Base-by-base conservation (phyloP, 2,329 filamentous ascomycete genomes). In the Pyrenochaeta sp. region DNA sequence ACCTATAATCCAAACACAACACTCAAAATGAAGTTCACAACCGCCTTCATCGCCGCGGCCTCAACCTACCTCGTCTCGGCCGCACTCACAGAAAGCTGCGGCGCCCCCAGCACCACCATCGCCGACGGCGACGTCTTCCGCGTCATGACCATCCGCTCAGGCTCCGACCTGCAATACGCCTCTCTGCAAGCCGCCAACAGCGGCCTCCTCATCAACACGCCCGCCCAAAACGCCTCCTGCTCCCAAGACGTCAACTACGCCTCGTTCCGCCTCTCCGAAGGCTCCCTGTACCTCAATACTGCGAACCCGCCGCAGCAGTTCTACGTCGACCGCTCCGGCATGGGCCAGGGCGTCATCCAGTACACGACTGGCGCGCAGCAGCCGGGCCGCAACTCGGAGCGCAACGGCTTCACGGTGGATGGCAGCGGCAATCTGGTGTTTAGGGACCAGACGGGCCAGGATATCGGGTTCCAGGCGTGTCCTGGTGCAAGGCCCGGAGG, bases 301-400 rank as follows among this genome's bases (percentile, higher is more conserved):
- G 52, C 59, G 18, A 67, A 69, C 15, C 71, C 67, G 4, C 67
- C 69, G 3, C 82, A 85, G 71, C 67, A 77, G 55, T 45, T 81
- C 36, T 84, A 60, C 51, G 77, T 77, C 27, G 81, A 85, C 64
- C 77, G 78, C 30, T 82, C 79, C 31, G 81, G 80, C 58, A 83
- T 83, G 80, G 81, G 79, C 77, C 76, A 59, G 47, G 83, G 83
- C 36, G 67, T 72, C 15, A 58, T 84, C 28, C 74, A 76, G 28
- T 85, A 82, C 71, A 74, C 75, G 22, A 80, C 75, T 3, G 77
- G 77, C 28, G 74, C 55, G 26, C 55, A 75, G 53, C 41, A 55
- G 6, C 43, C 68, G 0, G 72, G 74, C 20, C 55, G 53, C 22
- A 76, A 80, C 60, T 63, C 47, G 18, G 77, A 84, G 72, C 67